Percentiles rank a stretch among this genome's conserved stretches.
Conservation (phyloP, 495 filamentous ascomycete species). For the Neurospora discreta region DNA sequence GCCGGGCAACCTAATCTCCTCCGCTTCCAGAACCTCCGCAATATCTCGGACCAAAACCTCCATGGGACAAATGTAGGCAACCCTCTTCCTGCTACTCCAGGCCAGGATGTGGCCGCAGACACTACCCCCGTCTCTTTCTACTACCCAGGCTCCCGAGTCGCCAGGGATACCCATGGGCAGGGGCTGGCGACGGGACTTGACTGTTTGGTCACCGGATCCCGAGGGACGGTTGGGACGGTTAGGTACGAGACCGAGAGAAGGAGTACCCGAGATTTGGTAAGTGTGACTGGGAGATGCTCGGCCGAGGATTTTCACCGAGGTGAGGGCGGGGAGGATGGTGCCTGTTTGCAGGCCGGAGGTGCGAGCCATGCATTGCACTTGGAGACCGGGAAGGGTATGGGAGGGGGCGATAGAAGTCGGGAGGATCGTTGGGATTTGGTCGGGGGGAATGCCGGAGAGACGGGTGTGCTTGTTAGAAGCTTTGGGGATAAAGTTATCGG, state of each 20-base stretch:
- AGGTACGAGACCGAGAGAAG: background rate
- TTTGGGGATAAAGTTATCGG: conserved; percentile 47
- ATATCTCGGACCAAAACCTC: conserved; percentile 82
- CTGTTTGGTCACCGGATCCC: background rate
- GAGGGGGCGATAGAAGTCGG: conserved; percentile 34
- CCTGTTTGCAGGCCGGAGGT: conserved; percentile 78
- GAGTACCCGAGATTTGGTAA: conserved; percentile 52
- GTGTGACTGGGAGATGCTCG: conserved; percentile 69
- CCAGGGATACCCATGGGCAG: conserved; percentile 57
- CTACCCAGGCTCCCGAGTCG: conserved; percentile 88
- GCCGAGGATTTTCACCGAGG: conserved; percentile 70
- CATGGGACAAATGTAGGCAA: conserved; percentile 90
- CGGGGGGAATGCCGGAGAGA: background rate
- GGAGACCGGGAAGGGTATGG: conserved; percentile 49
- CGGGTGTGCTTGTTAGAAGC: background rate
- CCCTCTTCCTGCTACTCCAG: conserved; percentile 61
- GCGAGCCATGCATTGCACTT: conserved; percentile 84
- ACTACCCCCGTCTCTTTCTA: conserved; percentile 66
- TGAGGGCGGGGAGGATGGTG: conserved; percentile 61
- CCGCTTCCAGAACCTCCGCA: conserved; percentile 54
- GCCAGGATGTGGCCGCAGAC: conserved; percentile 87
- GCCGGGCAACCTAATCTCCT: conserved; percentile 42
- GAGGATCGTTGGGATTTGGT: conserved; percentile 9
- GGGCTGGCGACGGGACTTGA: conserved; percentile 3
- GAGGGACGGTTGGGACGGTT: conserved; percentile 32